phyloP scores from a whole-genome alignment of 2,329 filamentous ascomycete genomes.

The Pseudogymnoascus verrucosus region DNA sequence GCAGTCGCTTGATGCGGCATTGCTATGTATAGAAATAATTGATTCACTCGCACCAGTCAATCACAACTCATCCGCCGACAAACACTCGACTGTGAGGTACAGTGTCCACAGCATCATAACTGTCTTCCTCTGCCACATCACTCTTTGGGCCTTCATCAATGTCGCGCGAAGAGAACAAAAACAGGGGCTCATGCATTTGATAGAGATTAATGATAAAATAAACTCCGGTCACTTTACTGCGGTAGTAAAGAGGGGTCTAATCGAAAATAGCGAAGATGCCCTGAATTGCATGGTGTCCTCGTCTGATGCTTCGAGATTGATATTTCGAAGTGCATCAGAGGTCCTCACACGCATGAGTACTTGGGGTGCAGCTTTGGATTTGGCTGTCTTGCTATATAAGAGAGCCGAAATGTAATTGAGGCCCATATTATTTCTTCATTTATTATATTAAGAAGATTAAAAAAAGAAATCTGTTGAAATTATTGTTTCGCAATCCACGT shows the following conservation, averaged over 20 bases:
- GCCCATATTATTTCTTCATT: not conserved
- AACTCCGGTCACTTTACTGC: constrained; percentile 13
- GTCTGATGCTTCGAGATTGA: constrained; percentile 11
- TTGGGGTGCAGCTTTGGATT: constrained; percentile 19
- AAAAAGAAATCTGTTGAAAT: not conserved
- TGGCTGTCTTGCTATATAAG: constrained; percentile 18
- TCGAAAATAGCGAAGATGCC: not conserved
- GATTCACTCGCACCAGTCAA: constrained; percentile 10
- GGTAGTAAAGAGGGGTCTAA: constrained; percentile 11
- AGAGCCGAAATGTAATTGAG: constrained; percentile 15
- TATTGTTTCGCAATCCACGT: not conserved
- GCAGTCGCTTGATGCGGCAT: constrained; percentile 14
- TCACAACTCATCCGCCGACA: not conserved
- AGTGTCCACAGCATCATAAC: constrained; percentile 17
- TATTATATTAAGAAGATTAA: not conserved
- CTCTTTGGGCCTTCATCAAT: constrained; percentile 19
- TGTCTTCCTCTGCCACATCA: constrained; percentile 19
- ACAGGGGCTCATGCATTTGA: not conserved
- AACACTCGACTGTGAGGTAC: constrained; percentile 12
- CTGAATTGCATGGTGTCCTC: not conserved
- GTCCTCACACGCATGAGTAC: constrained; percentile 19
- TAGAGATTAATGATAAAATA: constrained; percentile 5
- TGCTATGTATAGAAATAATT: constrained; percentile 16
- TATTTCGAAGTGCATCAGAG: constrained; percentile 21
- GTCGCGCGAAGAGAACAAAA: constrained; percentile 13